Conservation (phyloP, 2,329 filamentous ascomycete genomes). For the Colletotrichum sp. region DNA sequence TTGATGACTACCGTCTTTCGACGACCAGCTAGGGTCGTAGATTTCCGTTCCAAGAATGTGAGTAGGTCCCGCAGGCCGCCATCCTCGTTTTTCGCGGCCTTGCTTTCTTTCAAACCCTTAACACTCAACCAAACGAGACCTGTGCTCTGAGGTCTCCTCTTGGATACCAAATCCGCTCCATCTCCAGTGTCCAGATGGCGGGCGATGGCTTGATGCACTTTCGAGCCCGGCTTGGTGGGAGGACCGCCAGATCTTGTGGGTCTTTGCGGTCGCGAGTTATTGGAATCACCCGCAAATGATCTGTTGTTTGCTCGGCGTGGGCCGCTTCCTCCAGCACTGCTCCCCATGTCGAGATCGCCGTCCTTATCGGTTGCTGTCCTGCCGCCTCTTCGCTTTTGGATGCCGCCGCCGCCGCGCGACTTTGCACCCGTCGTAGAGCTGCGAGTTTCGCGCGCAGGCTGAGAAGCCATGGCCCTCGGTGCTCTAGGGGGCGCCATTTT, state of each 20-base stretch:
- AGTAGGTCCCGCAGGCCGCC: conserved; percentile 70
- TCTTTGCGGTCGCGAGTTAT: conserved; percentile 32
- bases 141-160: conserved; percentile 13
- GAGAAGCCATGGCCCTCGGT: conserved; percentile 19
- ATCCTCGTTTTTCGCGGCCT: conserved; percentile 68
- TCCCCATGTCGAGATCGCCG: conserved; percentile 65
- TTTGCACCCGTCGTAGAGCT: conserved; percentile 32
- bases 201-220: conserved; percentile 24
- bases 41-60: conserved; percentile 74
- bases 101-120: conserved; percentile 71
- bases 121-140: conserved; percentile 49
- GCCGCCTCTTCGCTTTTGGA: conserved; percentile 53
- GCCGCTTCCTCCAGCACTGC: conserved; percentile 30
- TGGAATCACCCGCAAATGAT: conserved; percentile 28
- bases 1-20: conserved; percentile 67
- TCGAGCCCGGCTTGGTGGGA: conserved; percentile 15
- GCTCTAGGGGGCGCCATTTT: conserved; percentile 24
- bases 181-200: conserved; percentile 21
- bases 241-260: conserved; percentile 30
- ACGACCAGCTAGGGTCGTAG: conserved; percentile 49
- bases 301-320: conserved; percentile 37
- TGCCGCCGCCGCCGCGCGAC: conserved; percentile 46
- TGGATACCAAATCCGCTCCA: conserved; percentile 20
- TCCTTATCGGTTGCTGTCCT: conserved; percentile 53
- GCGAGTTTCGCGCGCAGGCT: conserved; percentile 35